These are phyloP conservation scores for Glaciozyma antarctica DNA, from an alignment of 768 basidiomycete genomes.

Conservation along the genomic window DNA sequence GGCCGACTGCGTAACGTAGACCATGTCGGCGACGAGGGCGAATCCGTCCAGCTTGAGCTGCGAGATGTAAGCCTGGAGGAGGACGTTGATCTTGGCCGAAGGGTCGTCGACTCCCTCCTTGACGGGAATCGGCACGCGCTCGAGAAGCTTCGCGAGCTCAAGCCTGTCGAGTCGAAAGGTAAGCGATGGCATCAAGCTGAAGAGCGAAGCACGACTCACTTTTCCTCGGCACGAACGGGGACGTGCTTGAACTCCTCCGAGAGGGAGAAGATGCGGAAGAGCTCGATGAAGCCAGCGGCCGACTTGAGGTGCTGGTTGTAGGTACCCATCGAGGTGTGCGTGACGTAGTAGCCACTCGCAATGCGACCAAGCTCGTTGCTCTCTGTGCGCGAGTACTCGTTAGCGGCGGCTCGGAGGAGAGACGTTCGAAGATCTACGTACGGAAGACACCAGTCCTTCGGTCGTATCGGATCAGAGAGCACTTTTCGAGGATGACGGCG, in stretches of 20 bases:
- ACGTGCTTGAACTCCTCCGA: slow-evolving; percentile 92
- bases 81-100: slow-evolving; percentile 91
- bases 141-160: slow-evolving; percentile 77
- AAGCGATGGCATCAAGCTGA: neutral
- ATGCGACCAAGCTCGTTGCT: slow-evolving; percentile 88
- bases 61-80: slow-evolving; percentile 89
- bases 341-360: slow-evolving; percentile 90
- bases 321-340: slow-evolving; percentile 87
- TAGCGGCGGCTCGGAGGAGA: neutral
- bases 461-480: slow-evolving; percentile 88
- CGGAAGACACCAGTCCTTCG: slow-evolving; percentile 73
- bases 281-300: slow-evolving; percentile 67
- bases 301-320: slow-evolving; percentile 83
- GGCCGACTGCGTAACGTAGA: slow-evolving; percentile 94
- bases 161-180: slow-evolving; percentile 53
- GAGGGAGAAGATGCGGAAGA: slow-evolving; percentile 90
- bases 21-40: slow-evolving; percentile 46
- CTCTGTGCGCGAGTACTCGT: slow-evolving; percentile 36
- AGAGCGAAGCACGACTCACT: slow-evolving; percentile 12
- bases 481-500: slow-evolving; percentile 85
- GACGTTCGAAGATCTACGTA: neutral
- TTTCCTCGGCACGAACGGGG: slow-evolving; percentile 60
- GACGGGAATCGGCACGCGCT: slow-evolving; percentile 91
- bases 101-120: slow-evolving; percentile 96
- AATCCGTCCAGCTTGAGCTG: slow-evolving; percentile 82